Base-by-base conservation (phyloP, 306 rosid genomes). In the Cyclanthera cordifolia region DNA sequence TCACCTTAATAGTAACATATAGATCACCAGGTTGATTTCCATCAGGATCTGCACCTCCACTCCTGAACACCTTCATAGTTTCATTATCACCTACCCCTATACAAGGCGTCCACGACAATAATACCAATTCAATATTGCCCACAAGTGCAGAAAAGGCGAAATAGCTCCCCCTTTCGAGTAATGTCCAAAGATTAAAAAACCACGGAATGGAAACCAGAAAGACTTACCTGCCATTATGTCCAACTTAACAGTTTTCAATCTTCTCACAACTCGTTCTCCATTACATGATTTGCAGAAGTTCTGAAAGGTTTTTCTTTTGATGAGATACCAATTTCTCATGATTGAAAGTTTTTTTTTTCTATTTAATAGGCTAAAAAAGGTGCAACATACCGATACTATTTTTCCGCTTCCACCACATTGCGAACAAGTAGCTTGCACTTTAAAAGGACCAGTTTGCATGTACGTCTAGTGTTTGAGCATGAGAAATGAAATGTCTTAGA, bases 21-120 rank as follows among this genome's bases (percentile, higher is more conserved):
- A 88, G 95, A 81, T 91, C 96, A 71, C 97, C 96, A 30, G 95
- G 91, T 3, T 85, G 88, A 78, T 77, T 80, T 75, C 95, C 97
- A 53, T 91, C 91, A 6, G 97, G 96, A 82, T 91, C 96, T 27
- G 91, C 89, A 70, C 96, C 96, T 39, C 97, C 97, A 46, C 88
- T 83, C 82, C 88, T 76, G 65, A 21, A 73, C 50, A 86, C 85
- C 80, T 76, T 83, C 48, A 88, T 54, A 50, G 85, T 86, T 70
- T 88, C 91, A 56, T 79, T 83, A 77, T 80, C 81, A 65, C 82
- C 97, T 27, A 88, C 83, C 61, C 97, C 97, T 91, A 89, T 39
- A 37, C 11, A 77, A 73, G 72, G 75, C 76, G 52, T 61, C n/a
- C n/a, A n/a, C n/a, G n/a, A n/a, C 34, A 52, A 59, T 8, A 66